Base-by-base conservation (phyloP, 306 rosid genomes). In the Begonia masoniana region DNA sequence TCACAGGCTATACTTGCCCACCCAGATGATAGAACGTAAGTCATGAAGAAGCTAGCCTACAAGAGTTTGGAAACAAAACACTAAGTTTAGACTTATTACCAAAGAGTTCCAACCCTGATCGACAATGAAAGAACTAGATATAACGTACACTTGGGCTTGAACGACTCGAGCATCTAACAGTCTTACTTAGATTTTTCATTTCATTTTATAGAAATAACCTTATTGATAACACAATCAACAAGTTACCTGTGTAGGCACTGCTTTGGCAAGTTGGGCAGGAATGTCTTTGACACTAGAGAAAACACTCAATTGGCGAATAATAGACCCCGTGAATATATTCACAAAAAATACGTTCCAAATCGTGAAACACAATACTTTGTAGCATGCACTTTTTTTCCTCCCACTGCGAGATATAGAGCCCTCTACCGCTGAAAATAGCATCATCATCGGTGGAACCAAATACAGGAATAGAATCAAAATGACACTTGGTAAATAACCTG, bases 331-430 rank as follows among this genome's bases (percentile, higher is more conserved):
- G 62, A 91, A 83, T 55, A 86, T 71, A 64, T 91, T 91, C 53
- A 83, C 82, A 46, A 86, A 87, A 72, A 91, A 91, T 53, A 86
- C 96, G 69, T 91, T 91, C 99, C 99, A 91, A 68, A 91, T 86
- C 36, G 80, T 73, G 81, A 91, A 91, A 72, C 59, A 81, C 73
- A 91, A 74, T 59, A 91, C 75, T 83, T 91, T 86, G 77, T 48
- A 47, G 79, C 96, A 83, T 13, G 96, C 96, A 68, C 96, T 83
- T 74, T 55, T 79, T 71, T 91, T 91, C 79, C 94, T 81, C 61
- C 65, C 70, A 64, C 99, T 81, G 52, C 99, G 95, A 39, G 99
- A 91, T 71, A 86, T 68, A 56, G 72, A 65, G 16, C 99, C 99
- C 73, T 91, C 99, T 67, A 79, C 54, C 16, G 79, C 49, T 39